A percentile compares a stretch with the other conserved stretches of the same genome.
phyloP scores from a whole-genome alignment of 2,329 filamentous ascomycete species.

The Fusarium multiceps region DNA sequence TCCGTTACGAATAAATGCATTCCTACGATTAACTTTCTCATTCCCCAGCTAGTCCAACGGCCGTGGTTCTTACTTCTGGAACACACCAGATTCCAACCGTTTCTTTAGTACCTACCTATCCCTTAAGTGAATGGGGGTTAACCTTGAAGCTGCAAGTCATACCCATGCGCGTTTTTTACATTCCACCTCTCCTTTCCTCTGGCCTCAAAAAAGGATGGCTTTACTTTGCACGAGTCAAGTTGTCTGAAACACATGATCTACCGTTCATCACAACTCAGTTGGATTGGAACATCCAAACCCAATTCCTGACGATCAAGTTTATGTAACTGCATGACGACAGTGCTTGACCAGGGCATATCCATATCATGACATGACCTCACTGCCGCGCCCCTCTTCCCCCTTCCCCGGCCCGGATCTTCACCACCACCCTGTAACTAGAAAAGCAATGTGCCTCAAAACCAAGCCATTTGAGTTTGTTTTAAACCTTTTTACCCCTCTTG shows the following conservation, averaged over 20 bases:
- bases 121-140: not conserved
- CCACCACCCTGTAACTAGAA: slow-evolving; percentile 6
- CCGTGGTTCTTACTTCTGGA: slow-evolving; percentile 14
- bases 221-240: slow-evolving; percentile 11
- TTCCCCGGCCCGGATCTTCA: slow-evolving; percentile 26
- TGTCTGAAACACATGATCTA: slow-evolving; percentile 26
- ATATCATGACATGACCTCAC: slow-evolving; percentile 43
- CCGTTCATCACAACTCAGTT: not conserved
- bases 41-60: slow-evolving; percentile 5
- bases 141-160: slow-evolving; percentile 27
- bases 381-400: not conserved
- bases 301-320: slow-evolving; percentile 5
- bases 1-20: not conserved
- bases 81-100: slow-evolving; percentile 31
- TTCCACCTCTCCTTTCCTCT: not conserved
- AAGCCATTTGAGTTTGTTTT: slow-evolving; percentile 21
- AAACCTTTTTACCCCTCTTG: slow-evolving; percentile 13
- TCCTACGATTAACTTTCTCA: not conserved
- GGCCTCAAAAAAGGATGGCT: not conserved
- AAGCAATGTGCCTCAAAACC: slow-evolving; percentile 30
- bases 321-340: slow-evolving; percentile 42
- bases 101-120: not conserved
- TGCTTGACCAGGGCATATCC: slow-evolving; percentile 28
- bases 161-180: slow-evolving; percentile 8
- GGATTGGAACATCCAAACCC: not conserved